A percentile compares a stretch with the other conserved stretches of the same genome.
These are phyloP conservation scores for Metschnikowia orientalis DNA, from an alignment of 805 yeast species.

Conservation along the genomic window DNA sequence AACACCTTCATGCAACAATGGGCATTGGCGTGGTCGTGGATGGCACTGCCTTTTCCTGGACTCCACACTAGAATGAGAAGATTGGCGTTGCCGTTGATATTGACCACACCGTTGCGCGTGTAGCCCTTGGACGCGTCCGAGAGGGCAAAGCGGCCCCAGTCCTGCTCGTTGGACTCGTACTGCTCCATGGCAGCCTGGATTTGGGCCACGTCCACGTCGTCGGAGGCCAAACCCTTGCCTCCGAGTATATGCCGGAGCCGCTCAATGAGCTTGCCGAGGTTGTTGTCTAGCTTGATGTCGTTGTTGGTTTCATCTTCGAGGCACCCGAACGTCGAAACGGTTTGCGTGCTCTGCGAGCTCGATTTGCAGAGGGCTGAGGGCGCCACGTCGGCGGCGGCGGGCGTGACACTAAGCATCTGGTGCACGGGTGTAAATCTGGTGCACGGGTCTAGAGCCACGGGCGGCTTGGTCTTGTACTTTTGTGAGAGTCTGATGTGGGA, in stretches of 20 bases:
- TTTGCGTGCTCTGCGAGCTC: conserved; percentile 5
- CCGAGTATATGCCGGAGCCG: conserved; percentile 26
- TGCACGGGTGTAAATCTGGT: no score
- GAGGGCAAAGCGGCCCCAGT: conserved; percentile 59
- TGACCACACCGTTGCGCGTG: conserved; percentile 67
- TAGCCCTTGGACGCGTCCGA: conserved; percentile 49
- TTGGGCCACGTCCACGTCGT: conserved; percentile 50
- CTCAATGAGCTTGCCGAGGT: conserved; percentile 24
- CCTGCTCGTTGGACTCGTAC: conserved; percentile 45
- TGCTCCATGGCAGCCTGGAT: conserved; percentile 43
- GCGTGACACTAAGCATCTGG: conserved; percentile 12
- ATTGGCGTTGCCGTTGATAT: conserved; percentile 68
- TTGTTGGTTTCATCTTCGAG: conserved; percentile 17
- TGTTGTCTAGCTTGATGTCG: conserved; percentile 15
- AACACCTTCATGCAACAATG: conserved; percentile 72
- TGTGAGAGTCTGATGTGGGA: no score
- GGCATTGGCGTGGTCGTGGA: conserved; percentile 74
- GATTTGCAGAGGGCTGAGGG: conserved; percentile 10
- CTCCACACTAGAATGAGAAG: conserved; percentile 66
- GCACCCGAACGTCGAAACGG: conserved; percentile 16
- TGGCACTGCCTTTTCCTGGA: conserved; percentile 58
- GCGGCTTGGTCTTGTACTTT: no score
- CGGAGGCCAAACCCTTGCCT: conserved; percentile 34
- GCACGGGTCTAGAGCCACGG: no score
- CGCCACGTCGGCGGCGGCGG: conserved; percentile 6